Conservation (phyloP, 345 rosid species). For the Rubroshorea leprosula region DNA sequence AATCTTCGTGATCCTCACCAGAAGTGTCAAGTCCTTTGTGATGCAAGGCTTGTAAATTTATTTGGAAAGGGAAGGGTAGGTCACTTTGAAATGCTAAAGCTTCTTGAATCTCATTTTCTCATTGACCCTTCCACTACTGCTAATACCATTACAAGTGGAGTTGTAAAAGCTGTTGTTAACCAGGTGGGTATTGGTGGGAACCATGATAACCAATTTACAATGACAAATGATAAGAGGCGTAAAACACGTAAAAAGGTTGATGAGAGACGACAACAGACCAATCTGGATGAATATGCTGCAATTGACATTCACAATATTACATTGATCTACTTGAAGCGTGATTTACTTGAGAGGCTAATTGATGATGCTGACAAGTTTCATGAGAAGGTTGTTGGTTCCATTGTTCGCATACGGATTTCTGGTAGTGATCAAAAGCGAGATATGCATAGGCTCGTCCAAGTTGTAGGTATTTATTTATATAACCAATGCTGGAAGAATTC, state of each 20-base stretch:
- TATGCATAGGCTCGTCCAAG: slow-evolving; percentile 78
- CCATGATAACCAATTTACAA: slow-evolving; percentile 23
- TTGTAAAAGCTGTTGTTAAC: slow-evolving; percentile 28
- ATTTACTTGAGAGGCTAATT: slow-evolving; percentile 57
- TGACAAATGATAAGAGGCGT: slow-evolving; percentile 42
- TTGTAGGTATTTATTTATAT: slow-evolving; percentile 54
- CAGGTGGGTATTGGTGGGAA: slow-evolving; percentile 27
- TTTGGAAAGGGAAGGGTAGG: slow-evolving; percentile 67
- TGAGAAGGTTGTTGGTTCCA: slow-evolving; percentile 77
- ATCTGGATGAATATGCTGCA: slow-evolving; percentile 67
- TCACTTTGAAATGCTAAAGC: slow-evolving; percentile 87
- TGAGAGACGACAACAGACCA: slow-evolving; percentile 34
- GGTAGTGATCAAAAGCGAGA: slow-evolving; percentile 67
- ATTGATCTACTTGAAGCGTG: slow-evolving; percentile 65
- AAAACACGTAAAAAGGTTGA: slow-evolving; percentile 45
- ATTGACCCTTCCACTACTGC: slow-evolving; percentile 33
- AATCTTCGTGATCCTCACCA: slow-evolving; percentile 73
- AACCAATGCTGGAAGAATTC: slow-evolving; percentile 8
- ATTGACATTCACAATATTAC: slow-evolving; percentile 77
- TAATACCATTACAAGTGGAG: slow-evolving; percentile 27
- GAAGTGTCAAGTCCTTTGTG: slow-evolving; percentile 70
- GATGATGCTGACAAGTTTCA: slow-evolving; percentile 59
- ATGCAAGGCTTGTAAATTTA: slow-evolving; percentile 55
- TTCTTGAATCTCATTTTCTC: slow-evolving; percentile 74
- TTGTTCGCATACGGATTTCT: slow-evolving; percentile 71